Conservation (phyloP, 805 yeast species). For the Spathaspora passalidarum region DNA sequence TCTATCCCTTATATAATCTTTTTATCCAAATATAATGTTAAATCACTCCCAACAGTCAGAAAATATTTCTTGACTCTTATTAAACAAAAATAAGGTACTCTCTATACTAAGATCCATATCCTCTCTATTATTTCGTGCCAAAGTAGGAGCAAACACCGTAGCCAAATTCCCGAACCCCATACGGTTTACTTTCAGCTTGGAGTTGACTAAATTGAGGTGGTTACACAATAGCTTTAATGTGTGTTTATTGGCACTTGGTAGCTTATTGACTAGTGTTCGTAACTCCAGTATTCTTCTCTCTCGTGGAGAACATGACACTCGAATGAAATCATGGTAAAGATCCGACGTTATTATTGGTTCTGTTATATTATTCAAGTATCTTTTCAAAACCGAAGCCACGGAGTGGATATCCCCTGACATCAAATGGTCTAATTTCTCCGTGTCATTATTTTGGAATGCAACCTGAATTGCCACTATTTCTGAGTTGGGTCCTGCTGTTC, state of each 20-base stretch:
- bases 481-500: conserved; percentile 81
- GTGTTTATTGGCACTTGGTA: conserved; percentile 68
- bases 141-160: conserved; percentile 92
- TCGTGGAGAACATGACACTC: conserved; percentile 34
- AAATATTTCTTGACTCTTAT: conserved; percentile 42
- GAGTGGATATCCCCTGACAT: conserved; percentile 75
- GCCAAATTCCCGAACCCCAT: conserved; percentile 84
- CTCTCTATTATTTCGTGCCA: conserved; percentile 83
- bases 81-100: conserved; percentile 68
- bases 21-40: too few species aligned
- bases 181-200: conserved; percentile 54
- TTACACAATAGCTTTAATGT: conserved; percentile 54
- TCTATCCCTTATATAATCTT: too few species aligned
- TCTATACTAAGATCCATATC: conserved; percentile 82
- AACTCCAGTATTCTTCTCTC: conserved; percentile 39
- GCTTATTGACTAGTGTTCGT: conserved; percentile 32
- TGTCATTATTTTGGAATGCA: conserved; percentile 41
- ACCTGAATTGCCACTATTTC: conserved; percentile 52
- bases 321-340: conserved; percentile 64
- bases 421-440: conserved; percentile 30
- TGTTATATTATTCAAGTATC: conserved; percentile 80
- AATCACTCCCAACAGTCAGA: not conserved
- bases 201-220: conserved; percentile 64
- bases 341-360: conserved; percentile 78
- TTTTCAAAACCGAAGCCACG: conserved; percentile 79